phyloP scores from a whole-genome alignment of 768 basidiomycete genomes.

The Lentinula sp. region DNA sequence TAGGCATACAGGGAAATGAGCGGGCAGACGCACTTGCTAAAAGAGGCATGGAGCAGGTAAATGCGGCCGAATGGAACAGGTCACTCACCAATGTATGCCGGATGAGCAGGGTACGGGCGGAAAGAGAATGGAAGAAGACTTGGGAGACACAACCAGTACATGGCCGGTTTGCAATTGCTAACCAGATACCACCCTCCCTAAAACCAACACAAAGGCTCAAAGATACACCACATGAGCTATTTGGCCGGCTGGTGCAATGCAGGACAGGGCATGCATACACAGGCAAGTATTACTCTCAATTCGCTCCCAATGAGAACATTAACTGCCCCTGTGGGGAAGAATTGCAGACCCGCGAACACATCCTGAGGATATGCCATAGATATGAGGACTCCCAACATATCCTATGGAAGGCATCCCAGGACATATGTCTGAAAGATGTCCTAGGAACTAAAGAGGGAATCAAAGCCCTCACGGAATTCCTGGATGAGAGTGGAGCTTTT shows the following conservation, averaged over 20 bases:
- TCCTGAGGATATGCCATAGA: constrained; percentile 3
- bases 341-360: constrained; percentile 17
- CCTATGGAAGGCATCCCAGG: constrained; percentile 1
- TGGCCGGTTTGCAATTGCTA: neutral
- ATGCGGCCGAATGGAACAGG: neutral
- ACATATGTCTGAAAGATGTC: constrained; percentile 10
- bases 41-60: neutral
- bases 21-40: neutral
- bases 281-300: constrained; percentile 20
- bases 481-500: constrained; percentile 15
- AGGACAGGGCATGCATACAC: constrained; percentile 20
- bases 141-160: neutral
- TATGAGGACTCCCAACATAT: no score
- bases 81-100: neutral
- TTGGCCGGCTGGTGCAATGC: constrained; percentile 19
- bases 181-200: neutral
- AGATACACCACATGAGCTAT: constrained; percentile 12
- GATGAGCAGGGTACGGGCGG: neutral
- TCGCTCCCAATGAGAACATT: constrained; percentile 13
- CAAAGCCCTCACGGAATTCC: constrained; percentile 14
- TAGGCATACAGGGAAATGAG: neutral
- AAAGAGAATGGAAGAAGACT: neutral
- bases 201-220: neutral
- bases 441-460: constrained; percentile 19
- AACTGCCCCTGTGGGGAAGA: constrained; percentile 20